Evolutionary conservation across 768 basidiomycete species (phyloP), one percentile per base, ranked within the genome.

Genomic region (Serendipita sp.): DNA sequence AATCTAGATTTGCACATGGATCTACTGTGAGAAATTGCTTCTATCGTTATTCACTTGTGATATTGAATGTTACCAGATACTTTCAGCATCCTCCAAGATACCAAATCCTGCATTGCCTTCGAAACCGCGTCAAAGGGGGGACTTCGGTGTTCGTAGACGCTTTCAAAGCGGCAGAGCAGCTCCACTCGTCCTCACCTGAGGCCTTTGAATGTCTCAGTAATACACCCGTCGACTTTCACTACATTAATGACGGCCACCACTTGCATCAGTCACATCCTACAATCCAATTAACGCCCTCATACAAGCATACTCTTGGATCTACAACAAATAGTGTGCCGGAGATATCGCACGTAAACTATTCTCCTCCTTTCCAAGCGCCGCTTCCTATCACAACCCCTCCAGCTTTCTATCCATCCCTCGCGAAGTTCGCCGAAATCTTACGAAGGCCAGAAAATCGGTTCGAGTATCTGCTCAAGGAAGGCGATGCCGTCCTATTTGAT

Each of bases 321-420:
- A 24, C 45, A 64, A 3, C 51, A 37, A 24, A 38, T 51, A 28
- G 11, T 4, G 16, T 44, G 38, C 71, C 70, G 7, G 65, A 70
- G 7, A 79, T 95, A 68, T 74, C 76, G 48, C 80, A 86, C 66
- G 81, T 97, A 70, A 97, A 93, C 75, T 97, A 95, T 73, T 87
- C 89, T 1, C 95, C 95, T 0, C 94, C 93, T 0, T 98, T 97
- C 80, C 92, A 95, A 75, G 92, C 88, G 0, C 86, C 90, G 0
- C 77, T 92, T 7, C 77, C 80, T 0, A 71, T 80, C 18, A 70
- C 74, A 37, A 85, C 85, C 2, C 80, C 84, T 0, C 66, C 71
- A 3, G 73, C 73, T 37, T 86, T 90, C 69, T 88, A 86, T 70
- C 18, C 75, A 0, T 87, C 89, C 3, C 75, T 97, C 2, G 68